These are phyloP conservation scores for Blastobotrys capitulatus DNA, from an alignment of 1,139 yeast species.

Conservation along the genomic window DNA sequence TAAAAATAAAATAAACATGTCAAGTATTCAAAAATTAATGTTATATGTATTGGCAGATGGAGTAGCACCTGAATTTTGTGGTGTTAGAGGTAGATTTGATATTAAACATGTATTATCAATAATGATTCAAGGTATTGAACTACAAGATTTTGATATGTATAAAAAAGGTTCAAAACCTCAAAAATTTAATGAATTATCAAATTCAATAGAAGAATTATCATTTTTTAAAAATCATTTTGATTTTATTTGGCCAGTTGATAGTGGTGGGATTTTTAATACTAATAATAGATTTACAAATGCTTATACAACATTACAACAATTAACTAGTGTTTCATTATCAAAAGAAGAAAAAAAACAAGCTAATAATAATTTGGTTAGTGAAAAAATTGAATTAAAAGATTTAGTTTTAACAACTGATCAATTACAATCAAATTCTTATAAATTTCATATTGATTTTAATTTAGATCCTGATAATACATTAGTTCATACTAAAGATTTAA, in stretches of 20 bases:
- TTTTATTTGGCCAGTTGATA: conserved; percentile 40
- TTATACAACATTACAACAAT: conserved; percentile 50
- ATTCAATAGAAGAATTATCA: conserved; percentile 31
- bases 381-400: conserved; percentile 43
- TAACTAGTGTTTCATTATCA: conserved; percentile 51
- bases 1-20: conserved; percentile 16
- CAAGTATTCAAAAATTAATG: conserved; percentile 48
- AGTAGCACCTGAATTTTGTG: conserved; percentile 23
- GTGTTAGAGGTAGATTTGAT: conserved; percentile 37
- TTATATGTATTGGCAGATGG: conserved; percentile 43
- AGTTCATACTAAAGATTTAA: conserved; percentile 52
- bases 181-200: no score
- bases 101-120: conserved; percentile 54
- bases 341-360: conserved; percentile 44
- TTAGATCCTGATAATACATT: conserved; percentile 37
- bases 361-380: conserved; percentile 6
- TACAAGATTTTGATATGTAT: conserved; percentile 38
- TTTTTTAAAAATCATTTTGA: conserved; percentile 41
- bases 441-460: conserved; percentile 45
- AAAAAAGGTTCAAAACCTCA: conserved; percentile 17
- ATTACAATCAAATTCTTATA: conserved; percentile 48
- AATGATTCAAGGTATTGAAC: conserved; percentile 61
- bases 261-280: conserved; percentile 47
- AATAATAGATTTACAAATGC: conserved; percentile 43
- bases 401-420: conserved; percentile 46